Conservation (phyloP, 441 rosid species). For the Melastoma candidum region DNA sequence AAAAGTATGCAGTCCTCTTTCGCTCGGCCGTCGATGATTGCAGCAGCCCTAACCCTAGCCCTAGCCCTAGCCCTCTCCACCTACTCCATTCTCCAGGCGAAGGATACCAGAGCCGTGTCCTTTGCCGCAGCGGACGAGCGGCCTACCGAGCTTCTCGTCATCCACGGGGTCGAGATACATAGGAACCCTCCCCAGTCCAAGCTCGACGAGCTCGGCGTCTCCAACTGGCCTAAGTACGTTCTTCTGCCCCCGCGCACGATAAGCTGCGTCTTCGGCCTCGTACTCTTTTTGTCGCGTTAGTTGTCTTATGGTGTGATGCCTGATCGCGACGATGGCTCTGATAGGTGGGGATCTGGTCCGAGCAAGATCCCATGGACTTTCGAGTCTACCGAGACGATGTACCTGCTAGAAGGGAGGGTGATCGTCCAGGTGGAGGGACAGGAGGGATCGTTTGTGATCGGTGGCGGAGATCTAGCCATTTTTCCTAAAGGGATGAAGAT, state of each 20-base stretch:
- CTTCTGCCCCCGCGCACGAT: background rate
- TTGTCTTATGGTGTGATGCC: too few species aligned
- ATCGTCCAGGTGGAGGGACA: slow-evolving; percentile 64
- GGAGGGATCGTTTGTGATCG: slow-evolving; percentile 53
- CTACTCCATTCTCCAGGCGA: too few species aligned
- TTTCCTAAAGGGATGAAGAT: slow-evolving; percentile 88
- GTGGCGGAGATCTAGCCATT: slow-evolving; percentile 67
- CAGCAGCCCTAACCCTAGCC: too few species aligned
- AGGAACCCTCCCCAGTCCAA: slow-evolving; percentile 34
- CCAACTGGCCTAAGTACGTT: slow-evolving; percentile 41
- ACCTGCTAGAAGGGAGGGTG: slow-evolving; percentile 58
- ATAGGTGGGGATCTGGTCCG: slow-evolving; percentile 89
- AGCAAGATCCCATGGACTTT: slow-evolving; percentile 91
- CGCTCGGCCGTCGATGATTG: too few species aligned
- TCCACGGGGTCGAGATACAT: slow-evolving; percentile 45
- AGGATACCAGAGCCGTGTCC: too few species aligned
- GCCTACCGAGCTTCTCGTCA: background rate
- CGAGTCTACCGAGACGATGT: slow-evolving; percentile 59
- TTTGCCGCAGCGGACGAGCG: too few species aligned
- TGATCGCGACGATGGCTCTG: too few species aligned
- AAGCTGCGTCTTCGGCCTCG: too few species aligned
- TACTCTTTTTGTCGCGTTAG: too few species aligned
- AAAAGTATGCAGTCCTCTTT: too few species aligned
- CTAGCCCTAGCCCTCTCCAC: too few species aligned
- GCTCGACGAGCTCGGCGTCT: slow-evolving; percentile 36